phyloP scores from a whole-genome alignment of 176 grass and related monocot species.

The Triticum aestivum region IWGSC_CS_RefSeq_v2.1 NC_057809.1:400563413-400563912 shows the following conservation, averaged over 20 bases:
- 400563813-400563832: conserved; percentile 84
- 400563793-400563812: conserved; percentile 81
- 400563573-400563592: conserved; percentile 94
- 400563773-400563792: conserved; percentile 49
- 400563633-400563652: conserved; percentile 82
- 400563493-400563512: conserved; percentile 77
- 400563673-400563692: neutral
- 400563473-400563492: conserved; percentile 60
- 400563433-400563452: conserved; percentile 87
- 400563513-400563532: conserved; percentile 96
- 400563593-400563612: conserved; percentile 79
- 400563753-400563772: conserved; percentile 32
- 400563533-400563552: conserved; percentile 99
- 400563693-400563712: conserved; percentile 35
- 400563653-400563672: conserved; percentile 33
- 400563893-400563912: neutral
- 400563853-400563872: neutral
- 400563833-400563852: conserved; percentile 74
- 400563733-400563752: neutral
- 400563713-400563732: conserved; percentile 45
- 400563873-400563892: neutral
- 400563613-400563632: conserved; percentile 97
- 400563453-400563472: conserved; percentile 84
- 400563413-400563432: conserved; percentile 74
- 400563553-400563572: conserved; percentile 96